phyloP scores from a whole-genome alignment of 164 flowering plant genomes.

The Tinospora cordifolia region DNA sequence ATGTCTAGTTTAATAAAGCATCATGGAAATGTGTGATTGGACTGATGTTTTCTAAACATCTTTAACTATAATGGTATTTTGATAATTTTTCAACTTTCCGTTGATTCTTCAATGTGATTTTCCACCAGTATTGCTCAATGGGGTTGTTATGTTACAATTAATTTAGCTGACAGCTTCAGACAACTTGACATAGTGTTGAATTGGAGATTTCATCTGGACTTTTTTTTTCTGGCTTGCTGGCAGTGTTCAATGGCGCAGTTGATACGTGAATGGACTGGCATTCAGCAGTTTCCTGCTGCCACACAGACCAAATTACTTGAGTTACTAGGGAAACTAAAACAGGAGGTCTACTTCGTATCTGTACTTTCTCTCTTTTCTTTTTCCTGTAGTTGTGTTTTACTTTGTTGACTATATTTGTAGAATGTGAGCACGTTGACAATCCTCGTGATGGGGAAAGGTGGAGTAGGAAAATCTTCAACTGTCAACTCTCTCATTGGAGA shows the following conservation, averaged over 20 bases:
- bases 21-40: too few relatives aligned
- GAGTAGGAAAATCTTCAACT: slow-evolving; percentile 95
- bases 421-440: slow-evolving; percentile 74
- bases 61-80: too few relatives aligned
- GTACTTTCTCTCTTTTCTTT: not conserved
- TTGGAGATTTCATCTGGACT: not conserved
- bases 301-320: slow-evolving; percentile 70
- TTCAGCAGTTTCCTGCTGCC: slow-evolving; percentile 77
- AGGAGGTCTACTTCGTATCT: slow-evolving; percentile 44
- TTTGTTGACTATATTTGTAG: slow-evolving; percentile 24
- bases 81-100: too few relatives aligned
- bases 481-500: slow-evolving; percentile 89
- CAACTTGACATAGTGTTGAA: not conserved
- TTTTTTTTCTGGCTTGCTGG: not conserved
- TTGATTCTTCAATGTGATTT: too few relatives aligned
- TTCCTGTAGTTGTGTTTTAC: not conserved
- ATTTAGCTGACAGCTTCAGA: too few relatives aligned
- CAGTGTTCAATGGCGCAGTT: slow-evolving; percentile 41
- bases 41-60: too few relatives aligned
- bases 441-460: slow-evolving; percentile 97
- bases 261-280: slow-evolving; percentile 78
- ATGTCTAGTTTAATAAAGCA: too few relatives aligned
- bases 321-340: slow-evolving; percentile 65
- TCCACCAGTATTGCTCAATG: too few relatives aligned
- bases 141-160: too few relatives aligned